Evolutionary conservation across 1,284 basidiomycete species (phyloP).

Genomic region (Rhodotorula mucilaginosa): DNA sequence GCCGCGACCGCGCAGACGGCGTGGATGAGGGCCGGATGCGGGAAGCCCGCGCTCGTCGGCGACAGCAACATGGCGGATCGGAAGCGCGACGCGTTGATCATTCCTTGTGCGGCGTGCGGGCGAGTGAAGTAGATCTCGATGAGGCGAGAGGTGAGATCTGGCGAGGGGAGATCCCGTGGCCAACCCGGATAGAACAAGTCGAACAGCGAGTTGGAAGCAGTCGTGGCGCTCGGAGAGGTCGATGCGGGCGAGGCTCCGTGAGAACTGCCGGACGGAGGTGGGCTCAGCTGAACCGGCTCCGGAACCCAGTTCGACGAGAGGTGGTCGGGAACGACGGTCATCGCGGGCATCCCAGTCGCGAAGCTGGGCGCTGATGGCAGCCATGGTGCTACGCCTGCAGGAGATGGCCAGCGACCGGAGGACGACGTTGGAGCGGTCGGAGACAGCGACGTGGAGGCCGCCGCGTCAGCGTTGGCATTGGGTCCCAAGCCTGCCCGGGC

Average conservation of each 20-base stretch:
- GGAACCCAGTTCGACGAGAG: neutral
- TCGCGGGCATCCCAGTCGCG: too few species aligned
- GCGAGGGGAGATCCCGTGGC: conserved; percentile 33
- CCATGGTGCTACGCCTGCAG: too few species aligned
- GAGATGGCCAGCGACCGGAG: neutral
- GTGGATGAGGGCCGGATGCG: conserved; percentile 75
- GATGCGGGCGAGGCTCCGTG: neutral
- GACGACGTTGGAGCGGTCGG: too few species aligned
- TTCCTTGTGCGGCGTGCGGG: conserved; percentile 21
- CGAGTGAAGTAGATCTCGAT: conserved; percentile 39
- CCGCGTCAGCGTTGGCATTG: neutral
- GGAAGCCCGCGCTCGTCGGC: conserved; percentile 71
- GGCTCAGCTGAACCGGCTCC: neutral
- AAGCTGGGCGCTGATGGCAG: too few species aligned
- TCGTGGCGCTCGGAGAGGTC: neutral
- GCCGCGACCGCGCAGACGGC: conserved; percentile 82
- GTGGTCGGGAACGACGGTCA: neutral
- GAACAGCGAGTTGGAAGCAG: conserved; percentile 4
- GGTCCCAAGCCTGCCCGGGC: neutral
- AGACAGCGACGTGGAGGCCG: neutral
- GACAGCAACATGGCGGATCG: conserved; percentile 68
- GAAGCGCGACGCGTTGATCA: conserved; percentile 70
- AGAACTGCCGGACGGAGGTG: neutral
- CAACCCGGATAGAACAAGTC: conserved; percentile 39
- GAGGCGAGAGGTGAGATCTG: conserved; percentile 34